Percentiles rank a stretch among this genome's conserved stretches.
phyloP scores from a whole-genome alignment of 2,329 filamentous ascomycete species.

The Xylaria sp. region DNA sequence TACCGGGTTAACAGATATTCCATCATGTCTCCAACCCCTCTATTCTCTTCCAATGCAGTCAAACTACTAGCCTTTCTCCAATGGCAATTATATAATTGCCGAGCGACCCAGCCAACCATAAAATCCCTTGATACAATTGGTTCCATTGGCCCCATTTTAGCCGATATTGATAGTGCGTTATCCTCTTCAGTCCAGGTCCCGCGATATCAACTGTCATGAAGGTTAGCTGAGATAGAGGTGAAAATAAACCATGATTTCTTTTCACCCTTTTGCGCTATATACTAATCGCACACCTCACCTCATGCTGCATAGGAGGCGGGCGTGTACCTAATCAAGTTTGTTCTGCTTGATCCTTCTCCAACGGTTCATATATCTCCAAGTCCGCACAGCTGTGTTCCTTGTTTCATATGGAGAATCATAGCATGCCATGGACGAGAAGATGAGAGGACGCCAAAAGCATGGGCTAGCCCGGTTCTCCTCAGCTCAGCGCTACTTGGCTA shows the following conservation, averaged over 20 bases:
- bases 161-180: constrained; percentile 14
- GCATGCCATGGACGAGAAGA: background rate
- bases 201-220: background rate
- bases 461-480: constrained; percentile 15
- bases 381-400: background rate
- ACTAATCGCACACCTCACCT: background rate
- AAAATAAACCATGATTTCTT: background rate
- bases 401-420: background rate
- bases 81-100: constrained; percentile 23
- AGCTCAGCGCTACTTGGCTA: background rate
- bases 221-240: background rate
- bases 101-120: constrained; percentile 19
- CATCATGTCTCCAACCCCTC: background rate
- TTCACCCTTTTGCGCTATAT: background rate
- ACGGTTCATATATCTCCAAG: background rate
- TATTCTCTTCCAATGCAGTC: background rate
- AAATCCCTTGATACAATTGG: background rate
- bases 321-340: background rate
- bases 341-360: background rate
- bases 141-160: constrained; percentile 26
- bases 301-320: background rate
- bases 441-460: constrained; percentile 1
- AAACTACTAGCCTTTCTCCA: constrained; percentile 13
- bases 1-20: constrained; percentile 30
- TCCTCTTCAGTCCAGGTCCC: background rate